Conservation (phyloP, 2,329 filamentous ascomycete species). For the Fusarium annulatum region DNA sequence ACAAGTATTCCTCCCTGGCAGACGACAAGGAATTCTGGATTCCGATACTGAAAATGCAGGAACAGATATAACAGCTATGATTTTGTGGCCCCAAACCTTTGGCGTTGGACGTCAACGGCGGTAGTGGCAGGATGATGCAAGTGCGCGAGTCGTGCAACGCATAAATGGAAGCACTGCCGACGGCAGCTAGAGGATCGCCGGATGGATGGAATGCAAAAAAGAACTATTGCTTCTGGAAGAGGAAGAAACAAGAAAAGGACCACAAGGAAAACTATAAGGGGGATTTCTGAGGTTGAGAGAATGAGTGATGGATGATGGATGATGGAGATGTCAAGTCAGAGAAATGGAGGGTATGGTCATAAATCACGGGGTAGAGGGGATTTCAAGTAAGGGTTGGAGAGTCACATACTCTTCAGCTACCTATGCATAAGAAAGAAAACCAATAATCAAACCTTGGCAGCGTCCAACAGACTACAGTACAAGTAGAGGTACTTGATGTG, state of each 20-base stretch:
- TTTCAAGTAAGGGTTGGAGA: conserved; percentile 4
- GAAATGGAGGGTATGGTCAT: background rate
- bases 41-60: conserved; percentile 23
- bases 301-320: background rate
- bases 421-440: background rate
- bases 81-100: conserved; percentile 12
- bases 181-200: conserved; percentile 15
- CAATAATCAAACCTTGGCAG: background rate
- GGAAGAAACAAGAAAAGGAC: background rate
- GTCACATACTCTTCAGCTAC: background rate
- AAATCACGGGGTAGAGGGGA: background rate
- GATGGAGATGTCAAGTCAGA: background rate
- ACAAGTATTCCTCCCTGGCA: background rate
- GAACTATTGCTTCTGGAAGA: background rate
- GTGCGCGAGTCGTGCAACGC: conserved; percentile 31
- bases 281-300: background rate
- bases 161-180: conserved; percentile 16
- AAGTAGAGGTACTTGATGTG: background rate
- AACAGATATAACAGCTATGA: conserved; percentile 7
- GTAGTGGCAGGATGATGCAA: conserved; percentile 19
- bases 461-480: conserved; percentile 2
- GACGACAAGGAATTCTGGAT: background rate
- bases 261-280: background rate
- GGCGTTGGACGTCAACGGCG: conserved; percentile 12
- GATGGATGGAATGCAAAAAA: conserved; percentile 18